Evolutionary conservation across 805 yeast genomes (phyloP).

Genomic region (Pichia occidentalis): DNA sequence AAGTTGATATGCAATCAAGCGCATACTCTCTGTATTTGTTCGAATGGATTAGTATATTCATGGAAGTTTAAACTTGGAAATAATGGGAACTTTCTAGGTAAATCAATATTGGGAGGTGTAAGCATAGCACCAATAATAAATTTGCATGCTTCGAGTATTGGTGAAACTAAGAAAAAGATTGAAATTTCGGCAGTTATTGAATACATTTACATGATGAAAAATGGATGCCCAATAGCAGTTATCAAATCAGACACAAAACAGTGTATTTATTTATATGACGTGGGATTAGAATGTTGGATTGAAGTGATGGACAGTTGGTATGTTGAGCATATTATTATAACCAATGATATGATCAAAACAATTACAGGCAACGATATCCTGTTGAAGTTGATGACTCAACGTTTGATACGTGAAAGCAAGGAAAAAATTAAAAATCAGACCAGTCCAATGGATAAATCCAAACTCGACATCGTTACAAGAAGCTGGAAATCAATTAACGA

Average conservation of each 20-base stretch:
- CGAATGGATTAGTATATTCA: slow-evolving; percentile 41
- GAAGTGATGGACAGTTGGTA: slow-evolving; percentile 37
- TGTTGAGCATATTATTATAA: slow-evolving; percentile 6
- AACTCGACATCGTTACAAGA: neutral
- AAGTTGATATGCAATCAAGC: slow-evolving; percentile 31
- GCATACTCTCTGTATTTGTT: slow-evolving; percentile 40
- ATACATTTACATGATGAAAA: slow-evolving; percentile 21
- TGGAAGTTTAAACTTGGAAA: slow-evolving; percentile 34
- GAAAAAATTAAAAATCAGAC: neutral
- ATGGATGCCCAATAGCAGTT: slow-evolving; percentile 39
- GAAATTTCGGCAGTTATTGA: slow-evolving; percentile 20
- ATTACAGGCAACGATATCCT: slow-evolving; percentile 2
- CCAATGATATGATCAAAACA: neutral
- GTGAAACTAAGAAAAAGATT: slow-evolving; percentile 19
- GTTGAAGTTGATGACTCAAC: neutral
- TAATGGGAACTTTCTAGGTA: slow-evolving; percentile 11
- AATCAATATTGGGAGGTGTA: slow-evolving; percentile 35
- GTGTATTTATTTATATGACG: slow-evolving; percentile 36
- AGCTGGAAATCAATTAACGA: slow-evolving; percentile 4
- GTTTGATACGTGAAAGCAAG: neutral
- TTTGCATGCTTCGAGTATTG: slow-evolving; percentile 21
- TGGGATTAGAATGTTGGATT: slow-evolving; percentile 40
- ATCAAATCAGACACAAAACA: slow-evolving; percentile 29
- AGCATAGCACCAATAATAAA: slow-evolving; percentile 52
- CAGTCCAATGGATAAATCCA: too few species aligned